A percentile compares a stretch with the other conserved stretches of the same genome.
Evolutionary conservation across 2,329 filamentous ascomycete genomes (phyloP).

Genomic region (Venturia nashicola): DNA sequence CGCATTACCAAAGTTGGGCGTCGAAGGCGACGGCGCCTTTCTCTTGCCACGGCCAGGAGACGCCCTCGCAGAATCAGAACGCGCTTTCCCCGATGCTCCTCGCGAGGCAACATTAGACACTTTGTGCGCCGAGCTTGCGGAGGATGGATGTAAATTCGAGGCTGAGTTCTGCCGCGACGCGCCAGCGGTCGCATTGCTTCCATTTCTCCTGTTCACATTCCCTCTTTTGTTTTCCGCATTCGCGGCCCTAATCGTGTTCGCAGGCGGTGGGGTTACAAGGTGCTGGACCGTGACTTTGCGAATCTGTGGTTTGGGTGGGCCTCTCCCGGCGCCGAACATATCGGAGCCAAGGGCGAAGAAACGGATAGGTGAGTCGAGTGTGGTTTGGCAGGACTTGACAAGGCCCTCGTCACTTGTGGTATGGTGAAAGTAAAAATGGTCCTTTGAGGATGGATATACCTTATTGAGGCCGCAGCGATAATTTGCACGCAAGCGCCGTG

Average conservation of each 20-base stretch:
- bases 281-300: background rate
- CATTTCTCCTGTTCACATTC: background rate
- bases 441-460: background rate
- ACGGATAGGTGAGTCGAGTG: background rate
- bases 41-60: background rate
- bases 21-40: background rate
- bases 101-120: background rate
- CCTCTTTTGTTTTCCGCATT: background rate
- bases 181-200: background rate
- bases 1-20: background rate
- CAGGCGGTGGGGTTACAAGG: background rate
- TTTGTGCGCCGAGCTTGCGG: background rate
- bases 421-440: background rate
- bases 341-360: background rate
- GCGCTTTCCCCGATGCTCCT: background rate
- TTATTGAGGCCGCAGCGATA: background rate
- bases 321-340: background rate
- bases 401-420: background rate
- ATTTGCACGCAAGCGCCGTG: background rate
- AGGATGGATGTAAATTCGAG: background rate
- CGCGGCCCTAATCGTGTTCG: background rate
- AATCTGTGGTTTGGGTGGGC: slow-evolving; percentile 1
- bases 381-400: background rate
- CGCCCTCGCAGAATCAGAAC: background rate
- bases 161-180: background rate